These are phyloP conservation scores for Vicia faba DNA, from an alignment of 306 rosid species.

Conservation along the genomic window DNA sequence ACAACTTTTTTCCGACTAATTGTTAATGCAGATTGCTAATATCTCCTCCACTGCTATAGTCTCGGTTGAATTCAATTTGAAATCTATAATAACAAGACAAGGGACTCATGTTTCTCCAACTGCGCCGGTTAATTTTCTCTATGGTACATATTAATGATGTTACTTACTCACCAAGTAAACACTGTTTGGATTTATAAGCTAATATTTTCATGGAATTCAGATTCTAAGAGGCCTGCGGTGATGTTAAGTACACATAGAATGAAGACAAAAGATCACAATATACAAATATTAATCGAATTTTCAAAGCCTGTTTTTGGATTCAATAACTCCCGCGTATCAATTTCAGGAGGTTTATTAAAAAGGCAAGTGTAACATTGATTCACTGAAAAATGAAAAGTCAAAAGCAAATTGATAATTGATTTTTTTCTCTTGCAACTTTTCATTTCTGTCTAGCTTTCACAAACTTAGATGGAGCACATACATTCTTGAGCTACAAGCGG, in stretches of 20 bases:
- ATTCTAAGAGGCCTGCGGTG: conserved; percentile 73
- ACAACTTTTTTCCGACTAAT: conserved; percentile 21
- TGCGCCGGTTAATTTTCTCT: conserved; percentile 75
- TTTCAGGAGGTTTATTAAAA: conserved; percentile 67
- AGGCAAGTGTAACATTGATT: conserved; percentile 57
- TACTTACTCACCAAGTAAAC: conserved; percentile 18
- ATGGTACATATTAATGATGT: conserved; percentile 52
- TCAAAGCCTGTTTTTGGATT: conserved; percentile 78
- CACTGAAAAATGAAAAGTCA: conserved; percentile 9
- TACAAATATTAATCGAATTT: conserved; percentile 60
- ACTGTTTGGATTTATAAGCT: conserved; percentile 14
- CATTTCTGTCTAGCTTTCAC: conserved; percentile 56
- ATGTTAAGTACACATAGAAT: conserved; percentile 72
- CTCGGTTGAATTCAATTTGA: conserved; percentile 60
- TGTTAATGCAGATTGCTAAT: conserved; percentile 61
- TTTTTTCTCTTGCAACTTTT: conserved; percentile 34
- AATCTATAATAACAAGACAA: conserved; percentile 67
- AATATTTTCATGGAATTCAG: conserved; percentile 48
- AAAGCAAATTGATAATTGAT: conserved; percentile 5
- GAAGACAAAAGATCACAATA: conserved; percentile 65
- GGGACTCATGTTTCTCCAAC: conserved; percentile 75
- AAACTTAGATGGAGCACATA: conserved; percentile 55
- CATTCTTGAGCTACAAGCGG: conserved; percentile 61
- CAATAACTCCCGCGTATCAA: conserved; percentile 69
- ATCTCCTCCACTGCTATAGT: conserved; percentile 58